Evolutionary conservation across 2,329 filamentous ascomycete species (phyloP), one percentile per base, ranked within the genome.

Genomic region (Paracorniculantispora psalliotae): DNA sequence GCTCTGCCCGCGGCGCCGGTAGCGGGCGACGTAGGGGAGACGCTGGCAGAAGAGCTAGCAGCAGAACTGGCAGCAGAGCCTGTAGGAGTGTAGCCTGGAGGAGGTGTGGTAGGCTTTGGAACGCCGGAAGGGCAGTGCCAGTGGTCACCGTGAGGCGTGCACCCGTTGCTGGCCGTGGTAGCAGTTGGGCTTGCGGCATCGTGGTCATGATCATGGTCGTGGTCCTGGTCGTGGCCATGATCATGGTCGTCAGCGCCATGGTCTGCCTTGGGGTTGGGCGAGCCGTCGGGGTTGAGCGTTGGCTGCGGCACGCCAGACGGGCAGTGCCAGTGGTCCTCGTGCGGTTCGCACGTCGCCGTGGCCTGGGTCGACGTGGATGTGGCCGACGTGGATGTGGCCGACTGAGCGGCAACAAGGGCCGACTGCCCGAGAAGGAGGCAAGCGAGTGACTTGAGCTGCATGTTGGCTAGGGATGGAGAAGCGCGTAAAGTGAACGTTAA

Each of bases 41-140:
- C 10, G 25, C 21, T 25, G 21, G 60, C 8, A n/a, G 30, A 25
- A 39, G 12, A 44, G 13, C 9, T 33, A 23, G 54, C 12, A 15
- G 52, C 23, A 26, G 52, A 23, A 25, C 41, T 46, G 21, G 44
- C 26, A 13, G 49, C n/a, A 19, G 19, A 37, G 26, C 21, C 26
- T 19, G 26, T 39, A n/a, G 46, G 37, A 13, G 59, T 52, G 23
- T 44, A 54, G n/a, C 50, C 49, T 2, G 55, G 35, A 52, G 61
- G 61, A 50, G 61, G 57, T 7, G 43, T 54, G 23, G 51, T 59
- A 1, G 49, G 60, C 58, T 50, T 51, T 4, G 60, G 35, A 4
- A 64, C 61, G n/a, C 63, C 65, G 2, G 62, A 59, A 12, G 61
- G 62, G 50, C 64, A 66, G 56, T 65, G 59, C 59, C 59, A 62